Base-by-base conservation (phyloP, 2,329 filamentous ascomycete species). In the Sporothrix humicola region DNA sequence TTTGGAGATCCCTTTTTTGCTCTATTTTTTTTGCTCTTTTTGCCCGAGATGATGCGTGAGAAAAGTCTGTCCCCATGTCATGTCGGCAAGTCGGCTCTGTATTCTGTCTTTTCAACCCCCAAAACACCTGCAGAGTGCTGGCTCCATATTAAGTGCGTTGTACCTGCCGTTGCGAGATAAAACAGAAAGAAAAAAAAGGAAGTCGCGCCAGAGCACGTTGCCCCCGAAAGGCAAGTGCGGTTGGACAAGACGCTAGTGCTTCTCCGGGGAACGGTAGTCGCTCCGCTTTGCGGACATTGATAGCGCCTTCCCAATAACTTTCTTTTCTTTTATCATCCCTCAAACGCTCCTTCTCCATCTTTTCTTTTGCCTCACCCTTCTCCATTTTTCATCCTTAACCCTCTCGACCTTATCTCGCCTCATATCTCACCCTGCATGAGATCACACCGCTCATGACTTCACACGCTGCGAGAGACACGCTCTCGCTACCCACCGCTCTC, bases 401-500 rank as follows among this genome's bases (percentile, higher is more conserved):
- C 20, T 44, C n/a, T 44, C 37, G 31, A 20, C n/a, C 3, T 37
- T 23, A 26, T 10, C 59, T 23, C 59, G 13, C n/a, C 3, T 31
- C 20, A 23, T 10, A 17, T 23, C 8, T 20, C 17, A 20, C 10
- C 9, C 15, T 23, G 42, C n/a, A 15, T 37, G 31, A 44, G 42
- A 66, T 48, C 4, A 65, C 37, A 23, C 10, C 44, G 23, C n/a
- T 59, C 56, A 54, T 65, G 23, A 42, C 46, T 52, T 52, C 44
- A 15, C 58, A 63, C 17, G 46, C 69, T 15, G 31, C 73, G 65
- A 42, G 70, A 23, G 70, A 73, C 46, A 46, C 70, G n/a, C 59
- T 74, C 2, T 73, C 73, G 2, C 73, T 74, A 17, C 71, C 73
- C 5, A 59, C 56, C 23, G 71, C 63, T 17, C 71, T 74, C 46